A percentile compares a stretch with the other conserved stretches of the same genome.
Conservation (phyloP, 805 yeast species). For the Kluyveromyces siamensis region DNA sequence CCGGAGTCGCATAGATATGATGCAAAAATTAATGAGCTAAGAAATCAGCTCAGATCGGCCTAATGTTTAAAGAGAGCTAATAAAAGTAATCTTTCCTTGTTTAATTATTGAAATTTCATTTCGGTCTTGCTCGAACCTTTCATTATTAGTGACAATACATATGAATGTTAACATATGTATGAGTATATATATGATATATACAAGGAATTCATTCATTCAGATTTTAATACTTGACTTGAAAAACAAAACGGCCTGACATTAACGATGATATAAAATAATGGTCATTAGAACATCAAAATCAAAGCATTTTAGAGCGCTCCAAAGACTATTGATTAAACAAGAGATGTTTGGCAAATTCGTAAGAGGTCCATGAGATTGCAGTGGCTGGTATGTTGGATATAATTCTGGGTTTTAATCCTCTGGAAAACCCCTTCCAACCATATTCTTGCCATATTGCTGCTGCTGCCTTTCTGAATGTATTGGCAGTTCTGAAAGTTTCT, state of each 20-base stretch:
- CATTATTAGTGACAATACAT: background rate
- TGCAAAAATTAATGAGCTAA: constrained; percentile 14
- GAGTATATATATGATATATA: background rate
- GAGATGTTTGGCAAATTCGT: constrained; percentile 82
- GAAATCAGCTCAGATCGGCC: constrained; percentile 5
- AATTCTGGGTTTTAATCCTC: constrained; percentile 87
- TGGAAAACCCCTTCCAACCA: constrained; percentile 59
- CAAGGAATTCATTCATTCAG: background rate
- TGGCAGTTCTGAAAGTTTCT: constrained; percentile 37
- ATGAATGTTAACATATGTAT: background rate
- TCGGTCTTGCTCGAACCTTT: background rate
- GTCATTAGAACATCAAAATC: background rate
- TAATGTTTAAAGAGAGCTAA: constrained; percentile 3
- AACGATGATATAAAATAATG: background rate
- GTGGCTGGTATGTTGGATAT: constrained; percentile 92
- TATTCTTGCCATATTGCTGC: constrained; percentile 50
- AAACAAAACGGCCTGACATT: background rate
- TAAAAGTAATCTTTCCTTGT: constrained; percentile 5
- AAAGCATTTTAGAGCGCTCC: too few relatives aligned
- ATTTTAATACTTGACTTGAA: background rate
- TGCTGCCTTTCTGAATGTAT: constrained; percentile 66
- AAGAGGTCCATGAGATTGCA: constrained; percentile 95
- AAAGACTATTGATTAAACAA: constrained; percentile 8
- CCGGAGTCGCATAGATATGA: constrained; percentile 21
- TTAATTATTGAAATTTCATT: too few relatives aligned